Evolutionary conservation across 179 eudicot species (phyloP).

Genomic region (Pouteria campechiana): DNA sequence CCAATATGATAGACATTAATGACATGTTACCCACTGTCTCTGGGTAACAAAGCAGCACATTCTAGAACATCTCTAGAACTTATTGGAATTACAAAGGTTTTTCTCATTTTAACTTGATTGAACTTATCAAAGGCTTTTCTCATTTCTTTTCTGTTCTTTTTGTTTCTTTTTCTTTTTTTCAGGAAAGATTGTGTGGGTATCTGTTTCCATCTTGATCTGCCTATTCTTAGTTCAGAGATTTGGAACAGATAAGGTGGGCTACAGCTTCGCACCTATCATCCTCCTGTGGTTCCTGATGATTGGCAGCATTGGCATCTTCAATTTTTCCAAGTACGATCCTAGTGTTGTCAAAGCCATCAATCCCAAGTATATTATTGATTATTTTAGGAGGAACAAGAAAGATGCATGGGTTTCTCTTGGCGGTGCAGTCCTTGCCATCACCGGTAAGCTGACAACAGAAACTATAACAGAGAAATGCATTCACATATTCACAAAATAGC

Average conservation of each 20-base stretch:
- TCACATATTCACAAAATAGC: not conserved
- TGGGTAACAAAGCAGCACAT: no score
- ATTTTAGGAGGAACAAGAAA: conserved; percentile 52
- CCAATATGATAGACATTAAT: no score
- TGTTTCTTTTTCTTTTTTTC: not conserved
- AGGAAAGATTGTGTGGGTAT: conserved; percentile 57
- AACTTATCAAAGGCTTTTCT: not conserved
- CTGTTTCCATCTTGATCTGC: conserved; percentile 38
- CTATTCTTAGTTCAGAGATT: conserved; percentile 62
- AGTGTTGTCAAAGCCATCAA: conserved; percentile 60
- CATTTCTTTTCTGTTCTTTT: not conserved
- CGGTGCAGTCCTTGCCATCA: conserved; percentile 56
- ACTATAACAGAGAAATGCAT: not conserved
- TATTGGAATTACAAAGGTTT: not conserved
- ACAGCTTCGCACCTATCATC: conserved; percentile 65
- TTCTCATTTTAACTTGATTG: not conserved
- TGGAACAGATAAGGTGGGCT: conserved; percentile 89
- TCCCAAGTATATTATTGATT: conserved; percentile 50
- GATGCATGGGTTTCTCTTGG: conserved; percentile 89
- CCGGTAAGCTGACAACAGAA: conserved; percentile 23
- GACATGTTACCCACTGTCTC: no score
- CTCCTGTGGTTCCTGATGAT: conserved; percentile 51
- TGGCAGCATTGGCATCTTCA: conserved; percentile 54
- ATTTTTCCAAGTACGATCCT: conserved; percentile 53
- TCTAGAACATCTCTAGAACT: no score